phyloP scores from a whole-genome alignment of 176 grass and related monocot species.

The Cenchrus americanus region DNA sequence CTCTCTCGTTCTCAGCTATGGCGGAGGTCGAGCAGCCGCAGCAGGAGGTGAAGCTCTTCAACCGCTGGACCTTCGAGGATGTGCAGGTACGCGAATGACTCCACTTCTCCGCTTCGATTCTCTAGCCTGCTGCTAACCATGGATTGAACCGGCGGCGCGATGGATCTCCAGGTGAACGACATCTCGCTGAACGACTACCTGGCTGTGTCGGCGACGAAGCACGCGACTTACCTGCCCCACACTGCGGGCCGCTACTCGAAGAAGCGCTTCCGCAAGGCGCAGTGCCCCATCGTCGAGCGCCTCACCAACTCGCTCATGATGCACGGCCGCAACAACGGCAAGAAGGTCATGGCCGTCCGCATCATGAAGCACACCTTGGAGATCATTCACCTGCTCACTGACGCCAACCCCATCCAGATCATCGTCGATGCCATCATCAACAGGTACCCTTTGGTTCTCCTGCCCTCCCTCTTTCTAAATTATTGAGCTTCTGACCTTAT shows the following conservation, averaged over 20 bases:
- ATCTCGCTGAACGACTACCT: conserved; percentile 71
- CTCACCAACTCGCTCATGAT: conserved; percentile 79
- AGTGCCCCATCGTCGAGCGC: conserved; percentile 70
- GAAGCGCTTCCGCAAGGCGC: conserved; percentile 73
- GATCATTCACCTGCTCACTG: conserved; percentile 72
- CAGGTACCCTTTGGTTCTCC: conserved; percentile 36
- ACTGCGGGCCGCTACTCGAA: conserved; percentile 65
- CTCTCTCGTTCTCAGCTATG: background rate
- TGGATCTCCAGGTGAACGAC: conserved; percentile 56
- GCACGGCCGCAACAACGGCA: conserved; percentile 76
- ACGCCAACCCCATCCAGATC: conserved; percentile 72
- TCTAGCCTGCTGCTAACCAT: no score
- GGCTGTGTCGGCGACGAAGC: conserved; percentile 54
- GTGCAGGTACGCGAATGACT: conserved; percentile 21
- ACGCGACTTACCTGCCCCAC: conserved; percentile 67
- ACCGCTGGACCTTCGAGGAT: conserved; percentile 40
- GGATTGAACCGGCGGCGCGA: no score
- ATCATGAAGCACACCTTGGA: conserved; percentile 72
- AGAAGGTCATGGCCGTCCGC: conserved; percentile 72
- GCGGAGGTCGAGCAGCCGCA: conserved; percentile 23
- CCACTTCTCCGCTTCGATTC: no score
- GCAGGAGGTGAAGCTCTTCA: conserved; percentile 43
- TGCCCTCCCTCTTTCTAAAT: no score
- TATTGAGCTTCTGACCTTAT: no score
- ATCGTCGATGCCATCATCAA: conserved; percentile 78